Percentiles rank a stretch among this genome's conserved stretches.
These are phyloP conservation scores for Bocquillonia castaneifolia DNA, from an alignment of 441 rosid genomes.

Conservation along the genomic window DNA sequence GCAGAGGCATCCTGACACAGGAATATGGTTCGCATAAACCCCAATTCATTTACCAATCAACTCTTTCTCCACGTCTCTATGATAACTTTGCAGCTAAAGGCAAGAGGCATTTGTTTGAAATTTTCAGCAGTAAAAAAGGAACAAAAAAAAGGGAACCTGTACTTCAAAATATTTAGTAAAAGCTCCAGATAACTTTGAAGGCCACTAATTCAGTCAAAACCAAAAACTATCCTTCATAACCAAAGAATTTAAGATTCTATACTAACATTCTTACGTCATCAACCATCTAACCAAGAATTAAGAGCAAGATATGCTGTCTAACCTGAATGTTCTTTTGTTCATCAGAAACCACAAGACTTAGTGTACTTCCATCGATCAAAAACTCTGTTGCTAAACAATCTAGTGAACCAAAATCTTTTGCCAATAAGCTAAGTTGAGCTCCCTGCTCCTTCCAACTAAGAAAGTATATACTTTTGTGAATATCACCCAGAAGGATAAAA, in stretches of 20 bases:
- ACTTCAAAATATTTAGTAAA: background rate
- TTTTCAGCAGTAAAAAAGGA: background rate
- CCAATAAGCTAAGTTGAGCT: slow-evolving; percentile 85
- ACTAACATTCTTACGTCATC: background rate
- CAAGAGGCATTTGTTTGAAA: background rate
- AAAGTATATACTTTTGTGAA: slow-evolving; percentile 93
- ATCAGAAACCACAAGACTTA: slow-evolving; percentile 90
- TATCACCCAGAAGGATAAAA: slow-evolving; percentile 79
- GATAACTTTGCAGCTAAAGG: background rate
- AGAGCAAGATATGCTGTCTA: slow-evolving; percentile 17
- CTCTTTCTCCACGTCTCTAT: background rate
- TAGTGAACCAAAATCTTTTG: slow-evolving; percentile 93
- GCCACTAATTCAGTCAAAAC: background rate
- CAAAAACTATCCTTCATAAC: background rate
- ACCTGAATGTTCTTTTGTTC: slow-evolving; percentile 95
- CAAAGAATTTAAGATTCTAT: background rate
- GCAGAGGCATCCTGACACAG: background rate
- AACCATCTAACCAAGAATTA: background rate
- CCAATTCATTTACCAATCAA: too few species aligned
- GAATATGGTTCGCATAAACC: too few species aligned
- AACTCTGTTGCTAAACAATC: slow-evolving; percentile 96
- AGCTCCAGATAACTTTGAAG: background rate
- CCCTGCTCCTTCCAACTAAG: slow-evolving; percentile 99
- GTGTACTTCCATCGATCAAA: slow-evolving; percentile 93
- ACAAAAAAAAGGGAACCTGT: background rate